phyloP scores from a whole-genome alignment of 2,329 filamentous ascomycete species.

The Monascus ruber region DNA sequence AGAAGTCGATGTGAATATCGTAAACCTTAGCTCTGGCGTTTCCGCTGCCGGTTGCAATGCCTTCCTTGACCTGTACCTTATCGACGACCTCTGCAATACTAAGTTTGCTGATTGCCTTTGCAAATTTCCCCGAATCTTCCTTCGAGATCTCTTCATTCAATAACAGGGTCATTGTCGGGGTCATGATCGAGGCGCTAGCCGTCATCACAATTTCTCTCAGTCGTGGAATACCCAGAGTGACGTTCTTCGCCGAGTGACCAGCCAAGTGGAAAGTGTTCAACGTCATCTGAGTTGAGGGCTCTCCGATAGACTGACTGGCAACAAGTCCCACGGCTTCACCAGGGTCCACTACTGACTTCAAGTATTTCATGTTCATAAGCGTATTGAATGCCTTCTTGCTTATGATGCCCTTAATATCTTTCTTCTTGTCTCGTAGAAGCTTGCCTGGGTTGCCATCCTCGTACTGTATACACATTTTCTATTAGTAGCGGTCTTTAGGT shows the following conservation, averaged over 20 bases:
- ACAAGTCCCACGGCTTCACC: slow-evolving; percentile 96
- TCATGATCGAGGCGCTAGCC: slow-evolving; percentile 77
- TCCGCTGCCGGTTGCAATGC: slow-evolving; percentile 58
- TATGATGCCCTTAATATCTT: slow-evolving; percentile 30
- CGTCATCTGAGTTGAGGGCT: slow-evolving; percentile 98
- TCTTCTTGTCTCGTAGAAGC: slow-evolving; percentile 50
- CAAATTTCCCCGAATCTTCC: slow-evolving; percentile 64
- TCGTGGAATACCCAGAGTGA: slow-evolving; percentile 94
- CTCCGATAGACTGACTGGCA: slow-evolving; percentile 89
- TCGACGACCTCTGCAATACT: slow-evolving; percentile 77
- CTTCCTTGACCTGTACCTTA: slow-evolving; percentile 67
- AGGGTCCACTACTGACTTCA: slow-evolving; percentile 82
- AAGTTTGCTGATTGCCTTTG: slow-evolving; percentile 82
- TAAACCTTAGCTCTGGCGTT: slow-evolving; percentile 71
- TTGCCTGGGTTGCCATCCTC: slow-evolving; percentile 61
- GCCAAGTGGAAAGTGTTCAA: slow-evolving; percentile 99
- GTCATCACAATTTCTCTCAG: slow-evolving; percentile 98
- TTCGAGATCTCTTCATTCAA: slow-evolving; percentile 60
- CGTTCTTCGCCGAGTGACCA: slow-evolving; percentile 95
- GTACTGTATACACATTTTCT: slow-evolving; percentile 41
- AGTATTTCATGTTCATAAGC: slow-evolving; percentile 82
- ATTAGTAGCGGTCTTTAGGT: slow-evolving; percentile 8
- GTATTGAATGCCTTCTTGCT: slow-evolving; percentile 66
- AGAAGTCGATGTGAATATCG: slow-evolving; percentile 70
- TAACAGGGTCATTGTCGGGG: slow-evolving; percentile 62